These are phyloP conservation scores for Tricholoma matsutake DNA, from an alignment of 768 basidiomycete genomes.

Conservation along the genomic window DNA sequence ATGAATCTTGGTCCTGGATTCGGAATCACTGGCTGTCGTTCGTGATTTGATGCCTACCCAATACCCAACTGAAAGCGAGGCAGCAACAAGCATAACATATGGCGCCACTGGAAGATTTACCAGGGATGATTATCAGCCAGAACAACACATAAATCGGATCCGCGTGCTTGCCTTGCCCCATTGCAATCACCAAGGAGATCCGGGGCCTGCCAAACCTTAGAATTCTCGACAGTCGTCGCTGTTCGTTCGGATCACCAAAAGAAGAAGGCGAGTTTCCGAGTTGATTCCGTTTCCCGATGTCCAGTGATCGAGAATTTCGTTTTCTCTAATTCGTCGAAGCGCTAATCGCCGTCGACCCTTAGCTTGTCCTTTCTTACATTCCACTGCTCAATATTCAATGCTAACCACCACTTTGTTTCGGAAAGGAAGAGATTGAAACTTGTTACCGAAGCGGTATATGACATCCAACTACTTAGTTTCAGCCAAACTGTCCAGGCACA, in stretches of 20 bases:
- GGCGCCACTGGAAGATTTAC: slow-evolving; percentile 14
- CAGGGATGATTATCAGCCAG: not conserved
- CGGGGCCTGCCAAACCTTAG: not conserved
- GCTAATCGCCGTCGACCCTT: not conserved
- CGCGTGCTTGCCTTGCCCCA: slow-evolving; percentile 10
- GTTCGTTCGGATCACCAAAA: not conserved
- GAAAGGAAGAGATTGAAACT: no score
- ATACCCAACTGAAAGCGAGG: slow-evolving; percentile 41
- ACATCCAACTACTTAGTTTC: no score
- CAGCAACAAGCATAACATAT: slow-evolving; percentile 29
- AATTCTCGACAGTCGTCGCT: no score
- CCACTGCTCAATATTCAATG: not conserved
- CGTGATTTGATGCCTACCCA: slow-evolving; percentile 32
- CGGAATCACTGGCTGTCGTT: slow-evolving; percentile 1
- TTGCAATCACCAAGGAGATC: not conserved
- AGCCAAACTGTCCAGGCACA: not conserved
- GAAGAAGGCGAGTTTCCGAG: slow-evolving; percentile 2
- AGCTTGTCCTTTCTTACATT: not conserved
- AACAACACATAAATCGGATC: not conserved
- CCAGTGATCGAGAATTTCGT: not conserved
- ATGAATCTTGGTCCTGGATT: not conserved
- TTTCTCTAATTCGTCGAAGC: not conserved
- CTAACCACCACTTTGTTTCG: no score
- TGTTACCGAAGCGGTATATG: no score
- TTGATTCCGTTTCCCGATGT: slow-evolving; percentile 3